A percentile compares a stretch with the other conserved stretches of the same genome.
phyloP scores from a whole-genome alignment of 495 filamentous ascomycete species.

The Friedmanniomyces endolithicus region DNA sequence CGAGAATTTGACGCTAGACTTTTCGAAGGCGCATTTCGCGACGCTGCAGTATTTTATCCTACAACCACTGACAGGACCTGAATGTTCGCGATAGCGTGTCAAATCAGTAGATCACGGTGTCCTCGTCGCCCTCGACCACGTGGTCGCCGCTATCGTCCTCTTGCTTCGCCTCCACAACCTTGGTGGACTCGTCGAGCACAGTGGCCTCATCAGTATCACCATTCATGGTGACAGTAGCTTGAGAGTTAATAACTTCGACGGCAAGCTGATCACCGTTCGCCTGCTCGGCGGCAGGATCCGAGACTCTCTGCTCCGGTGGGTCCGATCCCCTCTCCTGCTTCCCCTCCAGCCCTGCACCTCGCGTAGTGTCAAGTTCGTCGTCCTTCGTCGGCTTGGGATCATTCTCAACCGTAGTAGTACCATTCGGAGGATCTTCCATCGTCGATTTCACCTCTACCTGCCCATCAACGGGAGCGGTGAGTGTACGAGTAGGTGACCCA shows the following conservation, averaged over 20 bases:
- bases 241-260: neutral
- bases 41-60: neutral
- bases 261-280: neutral
- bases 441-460: neutral
- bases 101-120: conserved; percentile 23
- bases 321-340: neutral
- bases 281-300: neutral
- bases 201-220: neutral
- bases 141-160: conserved; percentile 27
- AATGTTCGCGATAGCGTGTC: neutral
- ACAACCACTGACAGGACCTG: neutral
- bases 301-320: no score
- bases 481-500: neutral
- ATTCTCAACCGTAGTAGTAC: no score
- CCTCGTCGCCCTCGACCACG: conserved; percentile 31
- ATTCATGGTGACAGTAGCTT: neutral
- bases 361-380: no score
- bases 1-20: no score
- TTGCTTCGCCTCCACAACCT: conserved; percentile 5
- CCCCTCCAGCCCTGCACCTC: neutral
- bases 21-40: no score
- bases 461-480: neutral
- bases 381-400: no score
- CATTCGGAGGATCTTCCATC: no score
- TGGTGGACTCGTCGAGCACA: neutral